Percentiles rank a stretch among this genome's conserved stretches.
phyloP scores from a whole-genome alignment of 352 stramenopile species.

The Phytophthora litchii region DNA sequence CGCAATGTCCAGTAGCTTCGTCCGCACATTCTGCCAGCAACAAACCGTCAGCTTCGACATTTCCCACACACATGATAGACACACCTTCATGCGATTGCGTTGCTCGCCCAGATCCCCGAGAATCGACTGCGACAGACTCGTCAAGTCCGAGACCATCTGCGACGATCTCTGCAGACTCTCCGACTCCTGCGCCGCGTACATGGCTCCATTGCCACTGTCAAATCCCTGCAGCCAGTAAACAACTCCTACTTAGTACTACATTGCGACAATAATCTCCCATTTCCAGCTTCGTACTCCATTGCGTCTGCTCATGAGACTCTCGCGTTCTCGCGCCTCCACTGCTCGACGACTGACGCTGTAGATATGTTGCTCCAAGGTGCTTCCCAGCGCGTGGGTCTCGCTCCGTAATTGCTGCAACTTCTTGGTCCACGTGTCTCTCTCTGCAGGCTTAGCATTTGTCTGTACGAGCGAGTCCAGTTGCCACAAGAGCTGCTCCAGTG shows the following conservation, averaged over 20 bases:
- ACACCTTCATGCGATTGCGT: conserved; percentile 71
- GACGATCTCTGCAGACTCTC: conserved; percentile 80
- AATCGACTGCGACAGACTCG: conserved; percentile 71
- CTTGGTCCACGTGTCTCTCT: conserved; percentile 82
- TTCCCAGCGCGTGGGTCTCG: conserved; percentile 68
- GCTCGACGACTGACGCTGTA: conserved; percentile 68
- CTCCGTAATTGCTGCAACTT: conserved; percentile 79
- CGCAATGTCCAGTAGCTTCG: too few species aligned
- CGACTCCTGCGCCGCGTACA: conserved; percentile 81
- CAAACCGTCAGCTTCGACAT: background rate
- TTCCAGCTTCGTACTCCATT: conserved; percentile 38
- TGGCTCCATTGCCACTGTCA: conserved; percentile 68
- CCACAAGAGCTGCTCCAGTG: conserved; percentile 79
- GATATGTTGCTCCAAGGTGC: conserved; percentile 81
- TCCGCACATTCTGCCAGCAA: conserved; percentile 26
- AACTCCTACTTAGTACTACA: conserved; percentile 1
- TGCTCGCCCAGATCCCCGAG: conserved; percentile 76
- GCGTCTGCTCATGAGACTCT: conserved; percentile 75
- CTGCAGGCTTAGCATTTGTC: conserved; percentile 46
- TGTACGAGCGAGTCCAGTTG: conserved; percentile 85
- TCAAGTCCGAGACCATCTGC: conserved; percentile 84
- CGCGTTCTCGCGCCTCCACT: conserved; percentile 72
- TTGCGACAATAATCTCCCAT: background rate
- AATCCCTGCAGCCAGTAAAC: conserved; percentile 45
- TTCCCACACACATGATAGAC: background rate